Base-by-base conservation (phyloP, 352 stramenopile species). In the Thraustotheca clavata region DNA sequence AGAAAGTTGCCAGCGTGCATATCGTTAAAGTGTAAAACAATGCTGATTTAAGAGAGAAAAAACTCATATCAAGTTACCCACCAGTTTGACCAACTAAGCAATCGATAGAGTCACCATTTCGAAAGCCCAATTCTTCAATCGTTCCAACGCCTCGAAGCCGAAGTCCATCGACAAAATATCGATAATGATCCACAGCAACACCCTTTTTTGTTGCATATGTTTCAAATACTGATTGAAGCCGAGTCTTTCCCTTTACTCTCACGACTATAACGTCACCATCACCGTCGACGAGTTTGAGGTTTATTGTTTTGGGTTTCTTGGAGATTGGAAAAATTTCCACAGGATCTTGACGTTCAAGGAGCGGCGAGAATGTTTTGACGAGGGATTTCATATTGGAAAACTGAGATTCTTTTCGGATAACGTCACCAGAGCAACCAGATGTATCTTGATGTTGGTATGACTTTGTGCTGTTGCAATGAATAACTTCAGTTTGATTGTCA, bases 131-230 rank as follows among this genome's bases (percentile, higher is more conserved):
- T 7, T 26, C 6, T 3, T 59, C 35, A 29, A 62, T 22, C 4
- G 55, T 62, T 18, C 31, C 36, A 7, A 20, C 34, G 14, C 36
- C 36, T 2, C 26, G 11, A 16, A 62, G 36, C 7, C 55, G 55
- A 14, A 27, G 18, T 29, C 55, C 55, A 27, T 62, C 35, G 20
- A 14, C 20, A 16, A 52, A 52, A 20, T 54, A 62, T 11, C 55
- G 55, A n/a, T 49, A 22, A 18, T n/a, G 24, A 9, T 52, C 55
- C 5, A 31, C 33, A 4, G 34, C 26, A 22, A 62, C 55, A 12
- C 34, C n/a, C 34, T 62, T 62, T 14, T 54, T 32, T 18, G 49
- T 62, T 14, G 55, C 33, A 31, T 40, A 62, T 22, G 49, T 35
- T 22, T 49, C 55, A 22, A 62, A 62, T 20, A 62, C 39, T 31